Base-by-base conservation (phyloP, 805 yeast species). In the Starmerella floricola region DNA sequence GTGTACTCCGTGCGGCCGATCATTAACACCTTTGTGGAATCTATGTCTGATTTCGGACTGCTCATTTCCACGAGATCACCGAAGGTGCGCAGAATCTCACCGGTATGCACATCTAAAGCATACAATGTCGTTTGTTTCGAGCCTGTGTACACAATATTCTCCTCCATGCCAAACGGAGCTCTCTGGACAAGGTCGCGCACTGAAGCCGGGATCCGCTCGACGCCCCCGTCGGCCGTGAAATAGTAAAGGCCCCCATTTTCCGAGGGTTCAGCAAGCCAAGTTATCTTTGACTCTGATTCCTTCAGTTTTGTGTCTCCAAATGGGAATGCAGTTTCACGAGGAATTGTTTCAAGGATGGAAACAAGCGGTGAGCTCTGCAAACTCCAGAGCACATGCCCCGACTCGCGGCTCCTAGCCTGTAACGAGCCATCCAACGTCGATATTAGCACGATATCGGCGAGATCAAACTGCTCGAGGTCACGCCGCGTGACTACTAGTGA, bases 181-280 rank as follows among this genome's bases (percentile, higher is more conserved):
- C 83, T 79, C 46, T 74, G 58, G 0, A 91, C 84, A 42, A 91
- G 66, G 47, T 80, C 79, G 49, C 75, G 74, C 20, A 91, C 81
- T 5, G 85, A 71, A 0, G 88, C 72, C 0, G 96, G 95, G 3
- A 91, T 67, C 55, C 74, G 79, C 55, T 81, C 84, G 19, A 91
- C 61, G 0, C 97, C 97, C 18, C 62, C 64, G 27, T 73, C 73
- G 15, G 77, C 76, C 13, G 82, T 77, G 61, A 88, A 88, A 56
- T 77, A 84, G 59, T 78, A 87, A 3, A 91, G 65, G 0, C 78
- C 66, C 1, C 98, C 98, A 44, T 82, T 94, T 4, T 77, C 78
- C 49, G 71, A 73, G 0, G 97, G 97, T 52, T 91, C 98, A 1
- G 91, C 88, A 40, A 88, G 78, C 88, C 96, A 82, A 10, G 40